Base-by-base conservation (phyloP, 2,329 filamentous ascomycete genomes). In the Penicillium occitanis region DNA sequence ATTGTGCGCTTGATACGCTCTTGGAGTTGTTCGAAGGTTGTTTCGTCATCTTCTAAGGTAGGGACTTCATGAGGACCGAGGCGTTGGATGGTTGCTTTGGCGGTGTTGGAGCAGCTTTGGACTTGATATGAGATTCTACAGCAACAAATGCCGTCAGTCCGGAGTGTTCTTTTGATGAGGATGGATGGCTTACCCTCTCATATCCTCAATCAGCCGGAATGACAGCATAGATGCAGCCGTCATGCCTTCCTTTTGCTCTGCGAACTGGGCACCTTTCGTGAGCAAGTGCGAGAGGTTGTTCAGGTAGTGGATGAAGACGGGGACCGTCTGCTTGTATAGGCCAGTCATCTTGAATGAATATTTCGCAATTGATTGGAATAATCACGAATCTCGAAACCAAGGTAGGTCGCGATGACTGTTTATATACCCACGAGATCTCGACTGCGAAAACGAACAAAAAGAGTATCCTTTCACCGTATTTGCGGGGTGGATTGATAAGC, bases 1-100 rank as follows among this genome's bases (percentile, higher is more conserved):
- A 86, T 73, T 0, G 83, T 84, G 63, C 76, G 79, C 7, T 79
- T 71, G 57, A 88, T 78, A 5, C 84, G 79, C 13, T 71, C 78
- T 4, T 83, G 76, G 17, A 87, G 71, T 28, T 86, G 79, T 0
- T 76, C 75, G 60, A 87, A 84, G 0, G 83, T 85, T 40, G 75
- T 80, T 70, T 85, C 80, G 30, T 77, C 76, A 67, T 84, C 80
- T 1, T 77, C 75, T 11, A 80, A 70, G 0, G 69, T 55, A 8
- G 77, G 69, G 17, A 70, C 64, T 14, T 78, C 75, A 44, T 74
- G 69, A 40, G 75, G 75, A 2, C 73, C 79, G 55, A 83, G 69
- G 53, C 81, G 79, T 1, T 73, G 68, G 25, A 79, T 75, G 42
- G 80, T 69, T 64, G 74, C 73, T 66, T 82, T 82, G 44, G 80